Evolutionary conservation across 2,329 filamentous ascomycete genomes (phyloP).

Genomic region (Scleromitrula shiraiana): DNA sequence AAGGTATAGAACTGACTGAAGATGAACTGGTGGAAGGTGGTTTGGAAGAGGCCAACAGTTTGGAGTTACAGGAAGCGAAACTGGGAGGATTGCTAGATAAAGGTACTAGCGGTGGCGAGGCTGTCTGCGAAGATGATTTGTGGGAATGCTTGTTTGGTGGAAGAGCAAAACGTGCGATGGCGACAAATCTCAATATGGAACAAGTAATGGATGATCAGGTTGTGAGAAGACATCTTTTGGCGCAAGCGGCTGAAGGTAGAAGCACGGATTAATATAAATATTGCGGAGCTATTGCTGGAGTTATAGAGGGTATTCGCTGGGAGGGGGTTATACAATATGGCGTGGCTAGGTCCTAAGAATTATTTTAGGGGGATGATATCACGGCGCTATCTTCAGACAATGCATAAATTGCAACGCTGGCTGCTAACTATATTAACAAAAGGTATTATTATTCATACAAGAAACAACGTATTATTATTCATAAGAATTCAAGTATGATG

Average conservation of each 20-base stretch:
- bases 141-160: slow-evolving; percentile 82
- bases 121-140: slow-evolving; percentile 69
- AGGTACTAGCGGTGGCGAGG: slow-evolving; percentile 65
- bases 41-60: slow-evolving; percentile 76
- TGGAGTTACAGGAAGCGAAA: slow-evolving; percentile 69
- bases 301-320: too few relatives aligned
- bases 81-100: slow-evolving; percentile 64
- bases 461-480: too few relatives aligned
- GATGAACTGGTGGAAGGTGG: slow-evolving; percentile 47
- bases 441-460: too few relatives aligned
- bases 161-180: slow-evolving; percentile 3
- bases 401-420: too few relatives aligned
- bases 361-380: too few relatives aligned
- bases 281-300: neutral
- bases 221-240: neutral
- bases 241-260: neutral
- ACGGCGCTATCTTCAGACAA: too few relatives aligned
- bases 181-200: neutral
- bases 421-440: too few relatives aligned
- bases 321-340: too few relatives aligned
- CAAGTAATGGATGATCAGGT: neutral
- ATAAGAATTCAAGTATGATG: too few relatives aligned
- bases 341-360: too few relatives aligned
- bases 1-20: slow-evolving; percentile 35
- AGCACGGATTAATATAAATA: neutral